A percentile compares a stretch with the other conserved stretches of the same genome.
phyloP scores from a whole-genome alignment of 148 eudicot species.

The Oxyria digyna region DNA sequence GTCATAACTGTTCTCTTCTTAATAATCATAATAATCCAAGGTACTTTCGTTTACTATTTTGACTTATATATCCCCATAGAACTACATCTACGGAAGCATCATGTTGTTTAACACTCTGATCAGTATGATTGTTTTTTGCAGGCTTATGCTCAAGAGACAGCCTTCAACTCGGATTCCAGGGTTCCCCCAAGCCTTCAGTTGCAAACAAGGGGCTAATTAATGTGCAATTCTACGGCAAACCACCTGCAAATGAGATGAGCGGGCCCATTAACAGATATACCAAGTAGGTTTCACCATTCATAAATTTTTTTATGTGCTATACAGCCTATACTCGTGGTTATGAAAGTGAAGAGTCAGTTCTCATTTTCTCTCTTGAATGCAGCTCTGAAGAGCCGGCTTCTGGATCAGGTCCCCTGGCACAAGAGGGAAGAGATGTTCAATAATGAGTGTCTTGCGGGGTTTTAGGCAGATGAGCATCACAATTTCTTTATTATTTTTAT shows the following conservation, averaged over 20 bases:
- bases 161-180: background rate
- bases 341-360: background rate
- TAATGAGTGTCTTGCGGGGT: background rate
- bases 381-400: background rate
- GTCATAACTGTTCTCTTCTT: background rate
- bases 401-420: background rate
- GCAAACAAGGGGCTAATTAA: conserved; percentile 2
- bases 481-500: conserved; percentile 3
- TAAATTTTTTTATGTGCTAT: background rate
- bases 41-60: background rate
- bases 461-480: background rate
- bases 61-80: background rate
- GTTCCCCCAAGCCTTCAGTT: conserved; percentile 7
- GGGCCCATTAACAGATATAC: background rate
- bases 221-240: conserved; percentile 5
- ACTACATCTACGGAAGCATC: background rate
- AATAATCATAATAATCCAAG: background rate
- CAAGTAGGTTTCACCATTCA: background rate
- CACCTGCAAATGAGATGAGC: background rate
- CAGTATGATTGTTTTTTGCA: background rate
- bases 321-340: background rate
- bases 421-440: conserved; percentile 7
- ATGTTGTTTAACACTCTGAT: conserved; percentile 1
- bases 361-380: background rate
- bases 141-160: background rate